phyloP scores from a whole-genome alignment of 352 stramenopile genomes.

The Globisporangium spiculum region DNA sequence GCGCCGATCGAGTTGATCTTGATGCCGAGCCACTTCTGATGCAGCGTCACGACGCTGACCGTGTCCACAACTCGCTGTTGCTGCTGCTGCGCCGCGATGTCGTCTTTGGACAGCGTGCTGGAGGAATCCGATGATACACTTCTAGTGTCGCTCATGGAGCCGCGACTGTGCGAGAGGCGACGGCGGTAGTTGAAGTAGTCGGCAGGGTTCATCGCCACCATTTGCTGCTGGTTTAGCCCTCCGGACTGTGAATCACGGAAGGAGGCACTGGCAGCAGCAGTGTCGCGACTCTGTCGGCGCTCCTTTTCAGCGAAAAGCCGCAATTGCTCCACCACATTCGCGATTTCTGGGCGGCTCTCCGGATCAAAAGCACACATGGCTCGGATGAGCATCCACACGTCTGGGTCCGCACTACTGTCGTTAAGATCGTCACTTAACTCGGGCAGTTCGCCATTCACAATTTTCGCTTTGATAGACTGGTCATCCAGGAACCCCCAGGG shows the following conservation, averaged over 20 bases:
- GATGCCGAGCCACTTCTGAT: conserved; percentile 70
- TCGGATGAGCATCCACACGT: neutral
- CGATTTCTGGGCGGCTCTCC: conserved; percentile 41
- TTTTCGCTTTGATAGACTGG: conserved; percentile 32
- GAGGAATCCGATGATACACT: conserved; percentile 7
- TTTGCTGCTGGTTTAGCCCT: neutral
- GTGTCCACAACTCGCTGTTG: conserved; percentile 11
- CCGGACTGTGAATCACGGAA: neutral
- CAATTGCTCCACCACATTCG: conserved; percentile 41
- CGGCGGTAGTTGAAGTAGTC: conserved; percentile 21
- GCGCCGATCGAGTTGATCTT: conserved; percentile 79
- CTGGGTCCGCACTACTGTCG: neutral
- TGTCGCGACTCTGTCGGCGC: conserved; percentile 3
- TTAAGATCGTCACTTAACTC: conserved; percentile 17
- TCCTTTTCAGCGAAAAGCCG: conserved; percentile 49
- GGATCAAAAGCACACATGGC: conserved; percentile 1
- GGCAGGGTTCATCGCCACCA: neutral
- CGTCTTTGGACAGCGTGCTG: conserved; percentile 10
- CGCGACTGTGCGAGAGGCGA: conserved; percentile 17
- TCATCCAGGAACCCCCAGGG: conserved; percentile 59
- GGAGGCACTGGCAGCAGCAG: neutral
- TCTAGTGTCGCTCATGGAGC: conserved; percentile 14
- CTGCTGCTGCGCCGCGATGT: neutral
- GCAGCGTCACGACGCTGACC: conserved; percentile 42
- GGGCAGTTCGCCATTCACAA: conserved; percentile 43